Base-by-base conservation (phyloP, 1,284 basidiomycete species). In the Amylostereum areolatum region DNA sequence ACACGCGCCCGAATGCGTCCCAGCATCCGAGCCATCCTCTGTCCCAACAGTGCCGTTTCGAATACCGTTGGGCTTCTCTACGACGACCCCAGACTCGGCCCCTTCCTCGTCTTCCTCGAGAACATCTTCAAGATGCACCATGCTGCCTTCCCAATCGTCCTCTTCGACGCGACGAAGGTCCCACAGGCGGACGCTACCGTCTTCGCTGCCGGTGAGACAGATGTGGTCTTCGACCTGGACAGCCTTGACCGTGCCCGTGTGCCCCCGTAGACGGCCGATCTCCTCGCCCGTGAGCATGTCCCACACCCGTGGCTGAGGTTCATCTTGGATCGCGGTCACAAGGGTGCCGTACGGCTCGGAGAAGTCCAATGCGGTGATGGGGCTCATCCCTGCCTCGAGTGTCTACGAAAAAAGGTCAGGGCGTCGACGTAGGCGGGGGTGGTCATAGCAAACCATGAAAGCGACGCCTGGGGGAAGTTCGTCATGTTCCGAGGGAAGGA, bases 401-500 rank as follows among this genome's bases (percentile, higher is more conserved):
- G 92, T 92, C 90, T 94, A 58, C 1, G n/a, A 4, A 37, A 46
- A 43, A 32, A 32, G 5, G 25, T 36, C 9, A 46, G 47, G 5
- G 51, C 7, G 11, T 50, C 36, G 50, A 48, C 32, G 46, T 35
- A 24, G 28, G 31, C 47, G 34, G 43, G 18, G 4, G 55, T 37
- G 50, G 28, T 35, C 45, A 32, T 34, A 34, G 48, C 68, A 55
- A 66, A 91, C 91, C 94, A 99, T 97, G 71, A 99, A 99, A 4
- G 96, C 96, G 3, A 98, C 84, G 3, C 92, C 92, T 5, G 85
- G 81, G 4, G 96, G 97, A 49, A 99, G 74, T 50, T 97, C 93
- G 60, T 97, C 93, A 59, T 99, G 97, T 66, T 99, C 97, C 11
- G 92, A 96, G 2, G 96, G 96, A 52, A 99, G 68, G 74, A 99